phyloP scores from a whole-genome alignment of 2,329 filamentous ascomycete genomes.

The Microdochium nivale region DNA sequence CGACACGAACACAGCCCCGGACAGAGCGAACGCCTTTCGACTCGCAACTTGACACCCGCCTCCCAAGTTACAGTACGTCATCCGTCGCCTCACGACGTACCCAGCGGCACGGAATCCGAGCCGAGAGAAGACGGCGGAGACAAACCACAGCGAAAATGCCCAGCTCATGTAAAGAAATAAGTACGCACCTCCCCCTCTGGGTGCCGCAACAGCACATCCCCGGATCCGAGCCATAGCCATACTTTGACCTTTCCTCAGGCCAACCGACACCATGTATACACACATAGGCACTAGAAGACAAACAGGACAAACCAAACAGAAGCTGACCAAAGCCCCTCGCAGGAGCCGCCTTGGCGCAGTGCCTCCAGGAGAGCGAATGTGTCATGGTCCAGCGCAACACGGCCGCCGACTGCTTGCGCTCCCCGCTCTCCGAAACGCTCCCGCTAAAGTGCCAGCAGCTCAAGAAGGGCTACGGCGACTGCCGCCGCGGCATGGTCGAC shows the following conservation, averaged over 20 bases:
- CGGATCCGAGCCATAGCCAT: too few species aligned
- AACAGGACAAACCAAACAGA: constrained; percentile 1
- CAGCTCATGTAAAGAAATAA: constrained; percentile 92
- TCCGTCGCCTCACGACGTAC: too few species aligned
- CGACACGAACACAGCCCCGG: too few species aligned
- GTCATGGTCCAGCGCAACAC: constrained; percentile 86
- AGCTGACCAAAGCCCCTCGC: constrained; percentile 8
- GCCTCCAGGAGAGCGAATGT: constrained; percentile 93
- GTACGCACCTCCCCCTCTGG: constrained; percentile 50
- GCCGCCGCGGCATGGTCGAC: constrained; percentile 92
- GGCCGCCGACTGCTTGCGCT: constrained; percentile 79
- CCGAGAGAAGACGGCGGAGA: too few species aligned
- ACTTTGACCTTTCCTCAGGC: too few species aligned
- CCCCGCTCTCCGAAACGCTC: constrained; percentile 71
- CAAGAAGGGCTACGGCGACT: constrained; percentile 87
- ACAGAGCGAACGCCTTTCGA: too few species aligned
- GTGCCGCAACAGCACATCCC: too few species aligned
- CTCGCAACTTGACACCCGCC: too few species aligned
- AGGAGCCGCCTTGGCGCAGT: constrained; percentile 90
- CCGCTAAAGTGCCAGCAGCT: constrained; percentile 87
- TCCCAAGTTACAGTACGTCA: too few species aligned
- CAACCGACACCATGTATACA: too few species aligned
- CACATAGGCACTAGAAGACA: too few species aligned
- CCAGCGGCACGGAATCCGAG: too few species aligned
- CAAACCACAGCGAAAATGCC: constrained; percentile 65